Evolutionary conservation across 306 rosid genomes (phyloP).

Genomic region (Sindora glabra): DNA sequence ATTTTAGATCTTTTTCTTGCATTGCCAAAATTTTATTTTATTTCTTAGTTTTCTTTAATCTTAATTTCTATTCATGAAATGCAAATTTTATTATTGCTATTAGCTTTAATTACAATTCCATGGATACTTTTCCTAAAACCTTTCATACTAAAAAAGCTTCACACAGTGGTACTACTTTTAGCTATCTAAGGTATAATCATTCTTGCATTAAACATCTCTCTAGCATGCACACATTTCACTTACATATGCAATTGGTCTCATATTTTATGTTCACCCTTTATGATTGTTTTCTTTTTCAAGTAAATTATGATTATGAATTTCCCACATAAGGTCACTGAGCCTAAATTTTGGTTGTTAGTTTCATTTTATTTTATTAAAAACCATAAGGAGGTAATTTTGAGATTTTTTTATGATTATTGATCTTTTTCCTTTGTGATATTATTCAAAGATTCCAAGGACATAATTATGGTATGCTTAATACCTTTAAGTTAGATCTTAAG

Average conservation of each 20-base stretch:
- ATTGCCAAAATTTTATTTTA: background rate
- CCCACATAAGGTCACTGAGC: no score
- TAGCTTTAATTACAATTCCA: constrained; percentile 91
- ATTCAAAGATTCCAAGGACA: constrained; percentile 98
- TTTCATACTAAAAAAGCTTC: constrained; percentile 79
- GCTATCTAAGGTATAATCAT: constrained; percentile 10
- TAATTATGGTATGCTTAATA: constrained; percentile 67
- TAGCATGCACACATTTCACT: background rate
- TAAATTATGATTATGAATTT: background rate
- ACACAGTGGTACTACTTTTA: constrained; percentile 61
- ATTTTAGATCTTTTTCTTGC: constrained; percentile 20
- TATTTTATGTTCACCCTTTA: no score
- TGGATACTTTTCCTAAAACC: constrained; percentile 99
- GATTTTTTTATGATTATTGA: constrained; percentile 17
- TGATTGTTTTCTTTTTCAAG: no score
- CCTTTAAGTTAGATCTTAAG: constrained; percentile 81
- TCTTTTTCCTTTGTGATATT: constrained; percentile 14
- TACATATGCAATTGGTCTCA: constrained; percentile 10
- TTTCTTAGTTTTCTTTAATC: constrained; percentile 7
- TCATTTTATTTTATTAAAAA: constrained; percentile 6
- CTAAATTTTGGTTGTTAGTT: no score
- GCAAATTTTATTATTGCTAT: constrained; percentile 87
- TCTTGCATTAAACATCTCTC: no score
- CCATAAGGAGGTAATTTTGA: background rate
- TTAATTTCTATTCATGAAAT: constrained; percentile 25